Base-by-base conservation (phyloP, 1,284 basidiomycete species). In the Chondrostereum purpureum region DNA sequence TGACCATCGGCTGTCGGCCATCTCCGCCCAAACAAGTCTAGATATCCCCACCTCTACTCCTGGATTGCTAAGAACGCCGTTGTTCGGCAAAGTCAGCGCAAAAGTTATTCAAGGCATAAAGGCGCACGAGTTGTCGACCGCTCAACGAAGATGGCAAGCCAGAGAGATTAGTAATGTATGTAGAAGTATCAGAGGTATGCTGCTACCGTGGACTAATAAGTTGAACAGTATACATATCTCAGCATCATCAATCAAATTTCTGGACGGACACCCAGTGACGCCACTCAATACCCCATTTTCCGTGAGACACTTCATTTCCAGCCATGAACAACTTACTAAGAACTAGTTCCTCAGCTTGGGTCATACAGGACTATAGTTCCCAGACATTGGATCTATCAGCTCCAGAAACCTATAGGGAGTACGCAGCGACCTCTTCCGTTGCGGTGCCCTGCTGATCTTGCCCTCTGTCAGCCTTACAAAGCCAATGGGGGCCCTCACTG, bases 281-380 rank as follows among this genome's bases (percentile, higher is more conserved):
- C 94, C 5, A 96, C 93, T 0, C 92, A 96, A 57, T 97, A 95
- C 64, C 94, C 94, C 0, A 82, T 97, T 14, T 95, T 97, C 56
- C 93, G 91, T 89, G 56, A 50, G 81, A 18, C 47, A 31, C 43
- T 22, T n/a, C 10, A 41, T 16, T 8, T 48, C n/a, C 2, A n/a
- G 1, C 6, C 33, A 12, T 3, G 8, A 17, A 27, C 52, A 35
- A 46, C 43, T 44, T 10, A 34, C 24, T n/a, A n/a, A n/a, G n/a
- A n/a, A n/a, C n/a, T n/a, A n/a, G 10, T 33, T 6, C 3, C 14
- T 24, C 52, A 89, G 86, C 88, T 22, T 93, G 91, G 93, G 82
- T 96, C 12, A 57, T 97, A 35, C 75, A 83, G 47, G 92, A 97
- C 57, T 97, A 96, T 57, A 73, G 73, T 0, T 94, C 92, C 1